Evolutionary conservation across 768 basidiomycete species (phyloP).

Genomic region (Phlebiopsis flavidoalba): DNA sequence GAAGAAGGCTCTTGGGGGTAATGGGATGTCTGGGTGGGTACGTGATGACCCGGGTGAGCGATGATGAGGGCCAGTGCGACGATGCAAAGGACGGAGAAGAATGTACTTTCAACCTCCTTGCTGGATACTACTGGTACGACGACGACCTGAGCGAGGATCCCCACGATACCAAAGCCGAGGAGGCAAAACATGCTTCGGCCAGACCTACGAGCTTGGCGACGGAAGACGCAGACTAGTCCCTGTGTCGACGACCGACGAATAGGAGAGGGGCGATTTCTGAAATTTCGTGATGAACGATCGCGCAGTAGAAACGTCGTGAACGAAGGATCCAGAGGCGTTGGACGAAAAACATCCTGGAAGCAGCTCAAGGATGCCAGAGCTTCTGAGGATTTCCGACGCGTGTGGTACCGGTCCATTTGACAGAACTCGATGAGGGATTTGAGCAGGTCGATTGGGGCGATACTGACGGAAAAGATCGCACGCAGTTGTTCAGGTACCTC

Average conservation of each 20-base stretch:
- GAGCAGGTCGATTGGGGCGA: conserved; percentile 53
- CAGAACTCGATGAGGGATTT: conserved; percentile 29
- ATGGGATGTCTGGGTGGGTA: conserved; percentile 59
- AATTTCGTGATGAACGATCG: conserved; percentile 8
- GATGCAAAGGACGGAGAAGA: conserved; percentile 27
- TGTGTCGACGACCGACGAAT: no score
- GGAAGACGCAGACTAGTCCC: conserved; percentile 29
- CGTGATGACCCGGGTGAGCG: conserved; percentile 46
- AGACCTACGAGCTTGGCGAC: conserved; percentile 27
- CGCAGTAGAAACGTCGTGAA: not conserved
- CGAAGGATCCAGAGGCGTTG: conserved; percentile 30
- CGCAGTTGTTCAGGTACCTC: not conserved
- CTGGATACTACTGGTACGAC: conserved; percentile 42
- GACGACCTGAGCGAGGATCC: conserved; percentile 8
- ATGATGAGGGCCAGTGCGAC: conserved; percentile 32
- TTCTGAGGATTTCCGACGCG: conserved; percentile 17
- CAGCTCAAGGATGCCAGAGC: conserved; percentile 35
- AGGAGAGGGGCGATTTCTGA: conserved; percentile 31
- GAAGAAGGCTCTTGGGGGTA: conserved; percentile 49
- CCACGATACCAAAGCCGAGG: conserved; percentile 3
- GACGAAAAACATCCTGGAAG: conserved; percentile 36
- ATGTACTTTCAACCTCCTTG: conserved; percentile 36
- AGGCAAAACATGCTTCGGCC: conserved; percentile 2
- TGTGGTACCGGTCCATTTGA: conserved; percentile 11
- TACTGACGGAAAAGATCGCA: conserved; percentile 26